Base-by-base conservation (phyloP, 768 basidiomycete genomes). In the Rickenella mellea region DNA sequence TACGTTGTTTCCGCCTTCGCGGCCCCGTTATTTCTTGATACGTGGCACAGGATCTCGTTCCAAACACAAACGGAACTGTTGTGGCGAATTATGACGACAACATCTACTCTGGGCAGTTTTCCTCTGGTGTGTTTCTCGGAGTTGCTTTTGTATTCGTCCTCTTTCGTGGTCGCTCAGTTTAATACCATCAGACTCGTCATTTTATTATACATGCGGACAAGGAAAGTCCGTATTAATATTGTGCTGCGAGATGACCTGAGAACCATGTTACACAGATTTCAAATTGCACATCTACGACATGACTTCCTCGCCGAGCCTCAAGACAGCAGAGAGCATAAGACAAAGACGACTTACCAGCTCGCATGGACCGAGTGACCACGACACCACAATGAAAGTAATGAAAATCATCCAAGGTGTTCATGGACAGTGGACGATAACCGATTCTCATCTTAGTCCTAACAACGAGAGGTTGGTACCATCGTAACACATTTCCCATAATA, bases 381-480 rank as follows among this genome's bases (percentile, higher is more conserved):
- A 62, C 32, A 71, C 70, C 5, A 70, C 67, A 6, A 64, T 76
- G 54, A 69, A 67, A 38, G 56, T 67, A 15, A 60, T 69, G 39
- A 74, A 88, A 55, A 78, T 76, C 1, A 83, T 94, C 35, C 72
- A 79, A 54, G 93, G 87, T 1, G 66, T 74, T 26, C 70, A 76
- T 12, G 87, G 87, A 0, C 69, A 76, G 27, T 98, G 92, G 93
- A 96, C 93, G 0, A 87, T 98, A 43, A 97, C 92, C 6, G 96
- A 97, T 62, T 85, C 85, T 17, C 89, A 96, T 60, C 67, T 92
- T 15, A 91, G 88, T 46, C 80, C 82, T 1, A 82, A 91, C 55
- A 92, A 92, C 49, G 81, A 92, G 64, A 80, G 84, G 80, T 80
- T 54, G 42, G 49, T 42, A 33, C 14, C 24, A 12, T 24, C 40